Evolutionary conservation across 1,284 basidiomycete genomes (phyloP).

Genomic region (Naganishia cerealis): DNA sequence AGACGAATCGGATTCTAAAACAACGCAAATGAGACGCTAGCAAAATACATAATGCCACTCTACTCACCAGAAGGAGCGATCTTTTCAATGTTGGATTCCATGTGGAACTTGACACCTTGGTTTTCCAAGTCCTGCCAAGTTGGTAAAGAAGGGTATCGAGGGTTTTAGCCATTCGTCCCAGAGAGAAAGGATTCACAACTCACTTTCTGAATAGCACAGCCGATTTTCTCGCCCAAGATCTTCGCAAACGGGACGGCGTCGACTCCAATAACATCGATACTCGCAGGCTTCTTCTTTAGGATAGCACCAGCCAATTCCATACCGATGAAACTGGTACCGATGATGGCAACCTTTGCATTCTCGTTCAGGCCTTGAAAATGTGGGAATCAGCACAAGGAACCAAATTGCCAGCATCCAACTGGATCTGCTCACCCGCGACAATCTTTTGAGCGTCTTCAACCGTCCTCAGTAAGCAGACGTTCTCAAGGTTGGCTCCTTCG

Average conservation of each 20-base stretch:
- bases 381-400: background rate
- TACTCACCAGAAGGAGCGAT: constrained; percentile 62
- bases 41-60: constrained; percentile 2
- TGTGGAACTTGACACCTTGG: constrained; percentile 80
- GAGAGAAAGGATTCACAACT: constrained; percentile 20
- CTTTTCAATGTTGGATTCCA: constrained; percentile 71
- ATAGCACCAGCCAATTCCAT: constrained; percentile 85
- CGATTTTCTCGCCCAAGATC: constrained; percentile 78
- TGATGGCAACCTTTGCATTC: constrained; percentile 76
- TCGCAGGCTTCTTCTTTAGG: constrained; percentile 68
- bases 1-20: constrained; percentile 44
- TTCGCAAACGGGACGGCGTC: constrained; percentile 78
- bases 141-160: constrained; percentile 20
- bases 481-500: constrained; percentile 71
- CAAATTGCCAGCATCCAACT: constrained; percentile 19
- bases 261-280: constrained; percentile 73
- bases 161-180: background rate
- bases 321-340: constrained; percentile 89
- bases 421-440: constrained; percentile 61
- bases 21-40: constrained; percentile 14
- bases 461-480: constrained; percentile 74
- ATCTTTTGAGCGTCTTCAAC: constrained; percentile 74
- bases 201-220: constrained; percentile 75
- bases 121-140: constrained; percentile 66
- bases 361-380: constrained; percentile 51